These are phyloP conservation scores for Elaeagnus macrophylla DNA, from an alignment of 306 rosid genomes.

Conservation along the genomic window DNA sequence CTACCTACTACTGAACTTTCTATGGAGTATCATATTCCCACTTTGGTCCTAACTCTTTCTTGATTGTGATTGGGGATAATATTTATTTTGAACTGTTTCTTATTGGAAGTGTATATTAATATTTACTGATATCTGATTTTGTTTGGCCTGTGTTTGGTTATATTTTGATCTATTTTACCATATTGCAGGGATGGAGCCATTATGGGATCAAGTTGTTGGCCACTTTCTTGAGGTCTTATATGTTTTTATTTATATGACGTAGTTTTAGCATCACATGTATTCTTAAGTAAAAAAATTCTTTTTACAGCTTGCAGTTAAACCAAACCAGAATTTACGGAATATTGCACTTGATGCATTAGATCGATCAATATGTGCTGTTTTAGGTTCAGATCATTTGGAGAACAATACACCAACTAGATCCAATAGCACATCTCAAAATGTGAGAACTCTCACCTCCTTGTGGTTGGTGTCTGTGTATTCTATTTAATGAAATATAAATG, in stretches of 20 bases:
- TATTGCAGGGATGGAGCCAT: slow-evolving; percentile 71
- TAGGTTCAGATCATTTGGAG: slow-evolving; percentile 66
- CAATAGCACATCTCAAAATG: slow-evolving; percentile 40
- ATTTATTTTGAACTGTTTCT: neutral
- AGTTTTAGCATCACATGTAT: slow-evolving; percentile 19
- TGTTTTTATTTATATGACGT: slow-evolving; percentile 11
- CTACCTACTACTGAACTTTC: too few species aligned
- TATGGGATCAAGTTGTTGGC: slow-evolving; percentile 86
- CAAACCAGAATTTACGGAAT: slow-evolving; percentile 72
- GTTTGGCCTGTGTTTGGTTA: too few species aligned
- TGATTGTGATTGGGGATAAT: neutral
- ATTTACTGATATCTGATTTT: neutral
- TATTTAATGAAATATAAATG: slow-evolving; percentile 18
- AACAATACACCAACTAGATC: slow-evolving; percentile 39
- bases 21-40: neutral
- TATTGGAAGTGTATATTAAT: neutral
- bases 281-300: slow-evolving; percentile 16
- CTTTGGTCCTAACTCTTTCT: neutral
- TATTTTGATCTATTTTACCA: slow-evolving; percentile 5
- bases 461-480: slow-evolving; percentile 11
- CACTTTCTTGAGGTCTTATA: slow-evolving; percentile 78
- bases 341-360: slow-evolving; percentile 91
- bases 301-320: slow-evolving; percentile 78
- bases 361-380: slow-evolving; percentile 85
- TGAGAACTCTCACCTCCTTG: slow-evolving; percentile 37